Percentiles rank a stretch among this genome's conserved stretches.
phyloP scores from a whole-genome alignment of 1,139 yeast species.

The Diutina rugosa region DNA sequence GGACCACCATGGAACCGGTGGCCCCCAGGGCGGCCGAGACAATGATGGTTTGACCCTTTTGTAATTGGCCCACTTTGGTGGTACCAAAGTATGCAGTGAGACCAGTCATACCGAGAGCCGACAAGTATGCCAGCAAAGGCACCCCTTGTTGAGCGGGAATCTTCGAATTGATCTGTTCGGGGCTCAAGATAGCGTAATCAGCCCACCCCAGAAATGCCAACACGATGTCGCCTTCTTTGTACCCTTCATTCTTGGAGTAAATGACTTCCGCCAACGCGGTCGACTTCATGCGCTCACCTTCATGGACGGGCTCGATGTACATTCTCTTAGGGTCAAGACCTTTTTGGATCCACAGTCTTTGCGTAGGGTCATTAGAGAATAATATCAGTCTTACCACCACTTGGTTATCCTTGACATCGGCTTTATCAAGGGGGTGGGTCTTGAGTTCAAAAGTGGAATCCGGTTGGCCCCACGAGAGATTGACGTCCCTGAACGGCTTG shows the following conservation, averaged over 20 bases:
- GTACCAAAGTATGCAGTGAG: conserved; percentile 53
- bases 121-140: conserved; percentile 14
- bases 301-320: conserved; percentile 33
- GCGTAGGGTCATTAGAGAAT: conserved; percentile 59
- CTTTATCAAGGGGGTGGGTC: conserved; percentile 9
- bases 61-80: conserved; percentile 26
- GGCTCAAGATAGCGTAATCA: conserved; percentile 17
- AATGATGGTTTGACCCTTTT: conserved; percentile 24
- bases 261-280: conserved; percentile 37
- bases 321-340: conserved; percentile 24
- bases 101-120: conserved; percentile 44
- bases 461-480: conserved; percentile 13
- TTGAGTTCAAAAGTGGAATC: conserved; percentile 23
- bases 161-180: conserved; percentile 9
- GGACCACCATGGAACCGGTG: conserved; percentile 51
- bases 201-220: conserved; percentile 25
- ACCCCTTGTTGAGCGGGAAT: conserved; percentile 7
- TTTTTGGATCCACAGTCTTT: conserved; percentile 46
- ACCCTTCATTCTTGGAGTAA: conserved; percentile 26
- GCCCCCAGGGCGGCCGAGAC: conserved; percentile 66
- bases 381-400: conserved; percentile 33
- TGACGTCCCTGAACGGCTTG: conserved; percentile 10
- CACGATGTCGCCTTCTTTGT: conserved; percentile 31
- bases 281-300: conserved; percentile 38
- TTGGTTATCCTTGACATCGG: conserved; percentile 26